Percentiles rank a stretch among this genome's conserved stretches.
Conservation (phyloP, 768 basidiomycete species). For the Leccinum obscurum region DNA sequence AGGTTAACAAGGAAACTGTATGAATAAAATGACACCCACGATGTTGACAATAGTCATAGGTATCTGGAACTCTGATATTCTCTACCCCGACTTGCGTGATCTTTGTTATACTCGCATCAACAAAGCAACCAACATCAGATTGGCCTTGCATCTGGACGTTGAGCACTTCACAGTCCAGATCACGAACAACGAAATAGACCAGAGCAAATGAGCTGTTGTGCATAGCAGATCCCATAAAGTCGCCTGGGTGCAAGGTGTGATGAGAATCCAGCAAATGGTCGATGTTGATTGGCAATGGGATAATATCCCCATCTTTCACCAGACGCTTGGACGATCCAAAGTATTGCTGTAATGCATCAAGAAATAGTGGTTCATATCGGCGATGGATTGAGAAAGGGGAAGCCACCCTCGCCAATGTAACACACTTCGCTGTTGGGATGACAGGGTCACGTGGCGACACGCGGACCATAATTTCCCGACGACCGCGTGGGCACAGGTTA, state of each 20-base stretch:
- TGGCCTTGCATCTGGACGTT: conserved; percentile 41
- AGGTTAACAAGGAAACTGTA: conserved; percentile 6
- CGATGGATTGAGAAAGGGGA: conserved; percentile 70
- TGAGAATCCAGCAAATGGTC: conserved; percentile 37
- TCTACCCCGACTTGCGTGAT: conserved; percentile 82
- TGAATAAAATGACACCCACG: conserved; percentile 38
- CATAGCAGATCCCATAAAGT: conserved; percentile 1
- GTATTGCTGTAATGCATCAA: conserved; percentile 60
- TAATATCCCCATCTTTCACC: conserved; percentile 72
- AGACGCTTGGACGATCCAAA: conserved; percentile 57
- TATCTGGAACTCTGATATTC: conserved; percentile 58
- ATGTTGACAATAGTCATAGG: conserved; percentile 46
- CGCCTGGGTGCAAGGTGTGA: conserved; percentile 1
- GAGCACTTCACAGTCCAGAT: conserved; percentile 65
- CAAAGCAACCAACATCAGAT: conserved; percentile 80
- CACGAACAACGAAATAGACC: conserved; percentile 78
- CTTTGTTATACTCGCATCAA: conserved; percentile 71
- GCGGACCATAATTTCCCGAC: conserved; percentile 38
- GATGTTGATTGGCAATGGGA: conserved; percentile 63
- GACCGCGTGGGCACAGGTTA: conserved; percentile 44
- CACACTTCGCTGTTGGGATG: conserved; percentile 64
- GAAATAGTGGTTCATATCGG: conserved; percentile 58
- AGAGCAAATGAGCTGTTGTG: conserved; percentile 39
- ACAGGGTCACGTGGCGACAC: conserved; percentile 56
- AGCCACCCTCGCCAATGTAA: conserved; percentile 80